phyloP scores from a whole-genome alignment of 805 yeast species.

The Saccharomycopsis babjevae region DNA sequence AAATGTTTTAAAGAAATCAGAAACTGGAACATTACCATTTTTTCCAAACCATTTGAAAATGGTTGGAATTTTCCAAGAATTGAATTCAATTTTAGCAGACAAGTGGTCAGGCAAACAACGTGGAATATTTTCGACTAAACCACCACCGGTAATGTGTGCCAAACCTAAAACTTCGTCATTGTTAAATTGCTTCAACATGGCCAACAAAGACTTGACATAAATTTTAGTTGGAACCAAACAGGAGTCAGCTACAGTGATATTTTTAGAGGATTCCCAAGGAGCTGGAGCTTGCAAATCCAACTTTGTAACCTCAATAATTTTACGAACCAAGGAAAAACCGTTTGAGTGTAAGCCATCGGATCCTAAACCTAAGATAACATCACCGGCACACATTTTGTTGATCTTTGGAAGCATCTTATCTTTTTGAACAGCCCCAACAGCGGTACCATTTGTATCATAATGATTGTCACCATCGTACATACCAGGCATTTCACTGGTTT shows the following conservation, averaged over 20 bases:
- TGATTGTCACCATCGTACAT: slow-evolving; percentile 86
- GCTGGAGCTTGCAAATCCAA: slow-evolving; percentile 62
- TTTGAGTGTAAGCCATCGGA: slow-evolving; percentile 95
- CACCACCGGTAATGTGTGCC: slow-evolving; percentile 98
- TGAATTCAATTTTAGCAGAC: slow-evolving; percentile 72
- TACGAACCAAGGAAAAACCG: slow-evolving; percentile 91
- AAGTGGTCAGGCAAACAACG: slow-evolving; percentile 78
- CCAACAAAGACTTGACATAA: slow-evolving; percentile 83
- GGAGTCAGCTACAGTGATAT: slow-evolving; percentile 73
- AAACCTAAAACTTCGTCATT: slow-evolving; percentile 59
- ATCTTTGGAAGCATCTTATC: slow-evolving; percentile 62
- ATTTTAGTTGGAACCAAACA: slow-evolving; percentile 84
- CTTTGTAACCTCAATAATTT: slow-evolving; percentile 72
- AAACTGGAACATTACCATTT: slow-evolving; percentile 80
- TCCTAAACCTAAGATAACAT: slow-evolving; percentile 74
- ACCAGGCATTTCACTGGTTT: slow-evolving; percentile 99
- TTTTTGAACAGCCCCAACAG: slow-evolving; percentile 90
- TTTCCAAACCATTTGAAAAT: slow-evolving; percentile 92
- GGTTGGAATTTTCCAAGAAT: slow-evolving; percentile 73
- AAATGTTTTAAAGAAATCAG: slow-evolving; percentile 81
- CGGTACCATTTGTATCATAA: slow-evolving; percentile 97
- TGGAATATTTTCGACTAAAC: slow-evolving; percentile 91
- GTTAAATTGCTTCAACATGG: slow-evolving; percentile 44
- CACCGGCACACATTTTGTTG: slow-evolving; percentile 62
- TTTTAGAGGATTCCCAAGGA: slow-evolving; percentile 52